Evolutionary conservation across 768 basidiomycete genomes (phyloP).

Genomic region (Amylocystis lapponica): DNA sequence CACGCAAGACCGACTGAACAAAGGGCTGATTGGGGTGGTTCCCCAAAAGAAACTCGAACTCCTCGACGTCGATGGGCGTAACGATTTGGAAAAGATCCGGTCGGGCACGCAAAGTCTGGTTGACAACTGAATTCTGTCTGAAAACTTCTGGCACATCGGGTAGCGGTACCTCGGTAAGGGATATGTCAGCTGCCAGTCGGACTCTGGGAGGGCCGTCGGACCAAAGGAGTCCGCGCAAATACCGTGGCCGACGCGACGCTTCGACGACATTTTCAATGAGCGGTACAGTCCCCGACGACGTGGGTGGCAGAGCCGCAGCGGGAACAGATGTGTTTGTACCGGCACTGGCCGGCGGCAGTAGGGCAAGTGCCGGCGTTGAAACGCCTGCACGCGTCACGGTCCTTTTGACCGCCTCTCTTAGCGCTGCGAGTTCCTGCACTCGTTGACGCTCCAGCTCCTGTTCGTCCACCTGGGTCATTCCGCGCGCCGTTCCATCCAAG

Average conservation of each 20-base stretch:
- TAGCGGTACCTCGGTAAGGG: slow-evolving; percentile 8
- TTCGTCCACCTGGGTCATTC: background rate
- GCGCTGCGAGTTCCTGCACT: background rate
- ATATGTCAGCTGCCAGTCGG: slow-evolving; percentile 8
- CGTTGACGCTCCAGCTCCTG: background rate
- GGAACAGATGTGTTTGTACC: slow-evolving; percentile 22
- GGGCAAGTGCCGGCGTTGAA: slow-evolving; percentile 23
- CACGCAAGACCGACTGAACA: slow-evolving; percentile 27
- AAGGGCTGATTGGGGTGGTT: slow-evolving; percentile 34
- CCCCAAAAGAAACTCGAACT: slow-evolving; percentile 21
- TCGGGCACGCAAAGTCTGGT: slow-evolving; percentile 19
- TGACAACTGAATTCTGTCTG: slow-evolving; percentile 9
- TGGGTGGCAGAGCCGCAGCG: slow-evolving; percentile 1
- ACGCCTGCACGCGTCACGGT: slow-evolving; percentile 7
- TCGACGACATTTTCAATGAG: background rate
- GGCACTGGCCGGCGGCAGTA: too few species aligned
- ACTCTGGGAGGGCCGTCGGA: slow-evolving; percentile 12
- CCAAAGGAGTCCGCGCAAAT: slow-evolving; percentile 10
- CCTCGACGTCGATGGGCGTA: slow-evolving; percentile 30
- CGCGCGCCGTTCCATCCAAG: slow-evolving; percentile 1
- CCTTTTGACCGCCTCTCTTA: background rate
- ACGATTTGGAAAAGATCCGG: slow-evolving; percentile 32
- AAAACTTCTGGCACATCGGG: slow-evolving; percentile 9
- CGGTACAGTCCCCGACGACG: slow-evolving; percentile 3
- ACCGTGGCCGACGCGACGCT: slow-evolving; percentile 6